Evolutionary conservation across 148 eudicot genomes (phyloP).

Genomic region (Nepenthes mirabilis): DNA sequence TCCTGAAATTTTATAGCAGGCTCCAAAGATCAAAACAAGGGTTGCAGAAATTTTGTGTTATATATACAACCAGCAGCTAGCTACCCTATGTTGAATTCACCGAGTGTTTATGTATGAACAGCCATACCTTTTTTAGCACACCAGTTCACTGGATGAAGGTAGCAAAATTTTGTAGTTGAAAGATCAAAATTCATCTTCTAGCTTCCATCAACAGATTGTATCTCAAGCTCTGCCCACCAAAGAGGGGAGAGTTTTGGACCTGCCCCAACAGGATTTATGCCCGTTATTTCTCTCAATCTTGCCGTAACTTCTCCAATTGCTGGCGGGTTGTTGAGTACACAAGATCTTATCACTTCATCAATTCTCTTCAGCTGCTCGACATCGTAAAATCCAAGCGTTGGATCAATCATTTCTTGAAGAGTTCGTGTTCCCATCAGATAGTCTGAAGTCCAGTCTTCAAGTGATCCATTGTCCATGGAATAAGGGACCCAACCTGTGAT

Average conservation of each 20-base stretch:
- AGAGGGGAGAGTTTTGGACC: slow-evolving; percentile 57
- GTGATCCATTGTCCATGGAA: slow-evolving; percentile 17
- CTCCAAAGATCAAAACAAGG: too few relatives aligned
- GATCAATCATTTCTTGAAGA: slow-evolving; percentile 54
- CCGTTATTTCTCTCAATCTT: slow-evolving; percentile 59
- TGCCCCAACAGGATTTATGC: slow-evolving; percentile 45
- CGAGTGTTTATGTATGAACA: too few relatives aligned
- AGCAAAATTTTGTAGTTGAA: too few relatives aligned
- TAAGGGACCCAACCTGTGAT: slow-evolving; percentile 65
- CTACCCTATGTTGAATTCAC: too few relatives aligned
- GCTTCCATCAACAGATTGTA: slow-evolving; percentile 28
- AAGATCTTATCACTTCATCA: slow-evolving; percentile 43
- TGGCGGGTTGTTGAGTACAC: slow-evolving; percentile 43
- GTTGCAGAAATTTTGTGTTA: too few relatives aligned
- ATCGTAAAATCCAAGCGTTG: slow-evolving; percentile 37
- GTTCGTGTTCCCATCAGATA: slow-evolving; percentile 33
- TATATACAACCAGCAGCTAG: too few relatives aligned
- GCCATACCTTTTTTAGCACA: too few relatives aligned
- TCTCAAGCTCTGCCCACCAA: slow-evolving; percentile 87
- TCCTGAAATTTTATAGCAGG: too few relatives aligned
- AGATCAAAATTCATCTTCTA: slow-evolving; percentile 7
- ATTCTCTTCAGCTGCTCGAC: slow-evolving; percentile 43
- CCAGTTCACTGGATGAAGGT: too few relatives aligned
- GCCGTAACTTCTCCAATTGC: slow-evolving; percentile 47
- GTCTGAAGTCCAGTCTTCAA: slow-evolving; percentile 55